Conservation (phyloP, 2,329 filamentous ascomycete species). For the Corinectria fuckeliana region DNA sequence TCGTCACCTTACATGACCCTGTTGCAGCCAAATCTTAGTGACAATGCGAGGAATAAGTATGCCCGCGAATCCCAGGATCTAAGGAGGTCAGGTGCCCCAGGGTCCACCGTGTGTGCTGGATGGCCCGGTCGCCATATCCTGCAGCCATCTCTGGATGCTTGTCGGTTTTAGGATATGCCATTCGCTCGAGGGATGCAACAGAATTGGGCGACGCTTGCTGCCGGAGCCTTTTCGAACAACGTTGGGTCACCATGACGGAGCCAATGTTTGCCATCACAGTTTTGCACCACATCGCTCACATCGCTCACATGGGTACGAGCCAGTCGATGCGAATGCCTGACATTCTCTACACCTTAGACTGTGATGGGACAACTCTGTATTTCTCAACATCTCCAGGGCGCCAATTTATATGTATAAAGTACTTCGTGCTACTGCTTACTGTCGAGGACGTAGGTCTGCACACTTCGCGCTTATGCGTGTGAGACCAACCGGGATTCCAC, state of each 20-base stretch:
- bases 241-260: slow-evolving; percentile 36
- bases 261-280: not conserved
- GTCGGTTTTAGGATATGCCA: slow-evolving; percentile 24
- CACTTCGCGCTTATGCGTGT: slow-evolving; percentile 14
- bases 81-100: slow-evolving; percentile 35
- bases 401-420: not conserved
- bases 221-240: slow-evolving; percentile 4
- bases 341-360: slow-evolving; percentile 5
- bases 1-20: slow-evolving; percentile 25
- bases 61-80: slow-evolving; percentile 31
- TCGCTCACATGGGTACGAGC: not conserved
- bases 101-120: slow-evolving; percentile 33
- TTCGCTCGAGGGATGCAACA: slow-evolving; percentile 23
- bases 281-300: not conserved
- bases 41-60: slow-evolving; percentile 36
- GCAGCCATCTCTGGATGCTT: slow-evolving; percentile 35
- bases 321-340: slow-evolving; percentile 10
- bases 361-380: slow-evolving; percentile 5
- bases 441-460: slow-evolving; percentile 9
- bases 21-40: slow-evolving; percentile 19
- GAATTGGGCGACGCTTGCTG: slow-evolving; percentile 25
- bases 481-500: slow-evolving; percentile 15
- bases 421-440: not conserved
- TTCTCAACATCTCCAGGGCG: not conserved
- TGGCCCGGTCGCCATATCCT: slow-evolving; percentile 20